Evolutionary conservation across 2,329 filamentous ascomycete genomes (phyloP).

Genomic region (Xylariaceae sp.): DNA sequence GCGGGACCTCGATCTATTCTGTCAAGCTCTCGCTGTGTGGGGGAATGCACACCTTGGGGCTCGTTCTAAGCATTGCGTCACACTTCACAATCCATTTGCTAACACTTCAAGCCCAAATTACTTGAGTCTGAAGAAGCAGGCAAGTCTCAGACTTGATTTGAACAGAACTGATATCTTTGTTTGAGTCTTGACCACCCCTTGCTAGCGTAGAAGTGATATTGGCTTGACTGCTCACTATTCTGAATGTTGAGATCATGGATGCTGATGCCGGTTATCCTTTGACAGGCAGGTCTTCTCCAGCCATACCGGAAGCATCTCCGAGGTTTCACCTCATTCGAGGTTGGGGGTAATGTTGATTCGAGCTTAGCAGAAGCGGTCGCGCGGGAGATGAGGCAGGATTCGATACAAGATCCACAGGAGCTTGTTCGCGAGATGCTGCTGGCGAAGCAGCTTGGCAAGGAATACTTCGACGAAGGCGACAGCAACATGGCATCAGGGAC

Average conservation of each 20-base stretch:
- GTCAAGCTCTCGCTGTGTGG: background rate
- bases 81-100: background rate
- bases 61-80: background rate
- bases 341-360: conserved; percentile 1
- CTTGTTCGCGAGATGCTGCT: background rate
- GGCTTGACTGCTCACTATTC: background rate
- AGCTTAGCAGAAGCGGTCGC: background rate
- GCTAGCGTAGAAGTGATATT: background rate
- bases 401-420: background rate
- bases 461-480: conserved; percentile 1
- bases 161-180: background rate
- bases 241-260: background rate
- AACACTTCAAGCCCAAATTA: background rate
- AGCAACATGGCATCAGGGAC: background rate
- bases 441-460: background rate
- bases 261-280: background rate
- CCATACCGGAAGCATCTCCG: conserved; percentile 1
- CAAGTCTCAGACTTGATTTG: background rate
- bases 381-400: background rate
- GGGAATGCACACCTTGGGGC: background rate
- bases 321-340: background rate
- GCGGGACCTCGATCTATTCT: conserved; percentile 1
- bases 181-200: too few relatives aligned
- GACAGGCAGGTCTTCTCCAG: conserved; percentile 1
- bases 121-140: background rate